Percentiles rank a stretch among this genome's conserved stretches.
These are phyloP conservation scores for Zymoseptoria pseudotritici DNA, from an alignment of 2,329 filamentous ascomycete genomes.

Conservation along the genomic window DNA sequence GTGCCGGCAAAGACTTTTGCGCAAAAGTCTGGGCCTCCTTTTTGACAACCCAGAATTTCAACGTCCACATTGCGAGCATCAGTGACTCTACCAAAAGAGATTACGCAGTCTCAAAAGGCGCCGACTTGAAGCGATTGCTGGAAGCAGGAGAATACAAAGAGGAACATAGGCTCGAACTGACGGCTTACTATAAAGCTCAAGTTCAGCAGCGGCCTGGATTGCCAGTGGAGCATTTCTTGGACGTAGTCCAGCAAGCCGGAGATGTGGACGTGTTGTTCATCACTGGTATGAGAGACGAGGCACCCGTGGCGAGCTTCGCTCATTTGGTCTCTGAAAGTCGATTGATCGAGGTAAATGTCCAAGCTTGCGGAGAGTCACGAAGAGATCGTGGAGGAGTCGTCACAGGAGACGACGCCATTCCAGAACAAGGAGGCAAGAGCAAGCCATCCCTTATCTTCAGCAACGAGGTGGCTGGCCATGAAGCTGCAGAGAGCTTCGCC, in stretches of 20 bases:
- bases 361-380: conserved; percentile 34
- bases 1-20: conserved; percentile 56
- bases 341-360: conserved; percentile 49
- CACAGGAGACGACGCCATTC: conserved; percentile 10
- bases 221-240: conserved; percentile 46
- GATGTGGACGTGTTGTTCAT: conserved; percentile 52
- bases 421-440: conserved; percentile 14
- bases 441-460: conserved; percentile 43
- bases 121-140: conserved; percentile 44
- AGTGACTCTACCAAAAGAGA: conserved; percentile 52
- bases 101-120: conserved; percentile 46
- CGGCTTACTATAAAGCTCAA: conserved; percentile 45
- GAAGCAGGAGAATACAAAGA: conserved; percentile 55
- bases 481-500: conserved; percentile 14
- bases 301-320: conserved; percentile 48
- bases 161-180: conserved; percentile 48
- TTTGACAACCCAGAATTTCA: conserved; percentile 22
- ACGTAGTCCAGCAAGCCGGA: conserved; percentile 35
- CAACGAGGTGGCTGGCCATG: conserved; percentile 36
- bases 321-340: conserved; percentile 47
- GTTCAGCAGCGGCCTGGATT: conserved; percentile 39
- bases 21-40: conserved; percentile 45
- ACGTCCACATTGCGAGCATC: conserved; percentile 45
- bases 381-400: conserved; percentile 29
- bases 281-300: conserved; percentile 56